Evolutionary conservation across 768 basidiomycete genomes (phyloP).

Genomic region (Mycena sanguinolenta): DNA sequence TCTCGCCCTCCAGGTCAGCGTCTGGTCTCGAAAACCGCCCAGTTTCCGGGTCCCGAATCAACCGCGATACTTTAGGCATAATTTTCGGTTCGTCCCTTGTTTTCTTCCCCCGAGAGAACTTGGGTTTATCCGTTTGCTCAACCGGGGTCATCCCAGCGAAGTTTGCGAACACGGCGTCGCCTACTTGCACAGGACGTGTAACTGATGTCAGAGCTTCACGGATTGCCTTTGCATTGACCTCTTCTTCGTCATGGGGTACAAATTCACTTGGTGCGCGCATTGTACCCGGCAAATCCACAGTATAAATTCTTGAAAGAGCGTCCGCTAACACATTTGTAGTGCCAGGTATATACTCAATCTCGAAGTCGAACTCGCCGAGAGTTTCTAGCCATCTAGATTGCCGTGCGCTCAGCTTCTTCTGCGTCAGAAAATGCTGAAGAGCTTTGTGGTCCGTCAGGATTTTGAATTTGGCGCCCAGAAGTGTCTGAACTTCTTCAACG

Average conservation of each 20-base stretch:
- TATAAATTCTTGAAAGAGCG: conserved; percentile 43
- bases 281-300: conserved; percentile 26
- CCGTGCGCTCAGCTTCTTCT: conserved; percentile 48
- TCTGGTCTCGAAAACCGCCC: too few species aligned
- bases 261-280: conserved; percentile 29
- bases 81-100: too few species aligned
- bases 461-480: conserved; percentile 47
- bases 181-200: conserved; percentile 9
- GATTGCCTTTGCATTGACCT: not conserved
- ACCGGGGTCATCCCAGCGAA: not conserved
- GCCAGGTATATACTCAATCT: too few species aligned
- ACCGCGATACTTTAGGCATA: too few species aligned
- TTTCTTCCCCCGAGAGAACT: not conserved
- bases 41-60: too few species aligned
- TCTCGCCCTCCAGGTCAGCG: too few species aligned
- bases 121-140: not conserved
- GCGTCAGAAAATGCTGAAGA: conserved; percentile 45
- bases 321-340: conserved; percentile 52
- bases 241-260: conserved; percentile 4
- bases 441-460: conserved; percentile 50
- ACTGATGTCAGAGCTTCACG: not conserved
- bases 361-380: conserved; percentile 37
- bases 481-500: conserved; percentile 45
- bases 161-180: not conserved
- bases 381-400: conserved; percentile 55